phyloP scores from a whole-genome alignment of 1,139 yeast genomes.

The Fermentozyma sake region DNA sequence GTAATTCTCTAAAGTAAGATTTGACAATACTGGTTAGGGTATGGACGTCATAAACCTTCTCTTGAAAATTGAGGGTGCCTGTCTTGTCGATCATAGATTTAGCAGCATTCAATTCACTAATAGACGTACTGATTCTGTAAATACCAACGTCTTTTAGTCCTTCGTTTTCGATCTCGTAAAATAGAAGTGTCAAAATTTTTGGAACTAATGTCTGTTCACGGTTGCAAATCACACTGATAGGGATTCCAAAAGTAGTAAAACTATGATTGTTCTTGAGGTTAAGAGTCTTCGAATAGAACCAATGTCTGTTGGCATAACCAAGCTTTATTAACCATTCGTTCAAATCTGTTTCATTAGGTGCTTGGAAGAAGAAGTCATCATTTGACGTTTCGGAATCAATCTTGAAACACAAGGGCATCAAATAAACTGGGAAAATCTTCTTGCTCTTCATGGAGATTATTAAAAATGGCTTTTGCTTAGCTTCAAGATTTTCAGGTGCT shows the following conservation, averaged over 20 bases:
- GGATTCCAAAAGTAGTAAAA: slow-evolving; percentile 79
- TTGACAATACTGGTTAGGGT: slow-evolving; percentile 89
- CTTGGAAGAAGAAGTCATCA: slow-evolving; percentile 67
- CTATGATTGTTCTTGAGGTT: slow-evolving; percentile 27
- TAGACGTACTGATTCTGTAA: slow-evolving; percentile 87
- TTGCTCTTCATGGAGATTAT: slow-evolving; percentile 51
- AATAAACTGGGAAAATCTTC: slow-evolving; percentile 52
- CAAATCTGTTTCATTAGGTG: slow-evolving; percentile 57
- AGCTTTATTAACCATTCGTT: slow-evolving; percentile 68
- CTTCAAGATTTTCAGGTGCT: slow-evolving; percentile 37
- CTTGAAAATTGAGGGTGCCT: slow-evolving; percentile 53
- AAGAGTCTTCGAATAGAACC: slow-evolving; percentile 47
- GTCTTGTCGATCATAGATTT: slow-evolving; percentile 71
- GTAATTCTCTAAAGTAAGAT: slow-evolving; percentile 78
- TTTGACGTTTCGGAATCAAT: slow-evolving; percentile 49
- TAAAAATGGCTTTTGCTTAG: slow-evolving; percentile 52
- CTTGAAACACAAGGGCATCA: slow-evolving; percentile 55
- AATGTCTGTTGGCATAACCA: slow-evolving; percentile 48
- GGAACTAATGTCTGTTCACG: slow-evolving; percentile 68
- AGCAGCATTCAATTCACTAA: slow-evolving; percentile 68
- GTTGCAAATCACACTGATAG: slow-evolving; percentile 67
- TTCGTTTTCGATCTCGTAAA: slow-evolving; percentile 72
- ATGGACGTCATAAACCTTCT: slow-evolving; percentile 77
- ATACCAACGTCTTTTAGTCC: slow-evolving; percentile 91
- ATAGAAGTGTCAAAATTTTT: slow-evolving; percentile 55